Conservation (phyloP, 495 filamentous ascomycete species). For the Xylaria cubensis region DNA sequence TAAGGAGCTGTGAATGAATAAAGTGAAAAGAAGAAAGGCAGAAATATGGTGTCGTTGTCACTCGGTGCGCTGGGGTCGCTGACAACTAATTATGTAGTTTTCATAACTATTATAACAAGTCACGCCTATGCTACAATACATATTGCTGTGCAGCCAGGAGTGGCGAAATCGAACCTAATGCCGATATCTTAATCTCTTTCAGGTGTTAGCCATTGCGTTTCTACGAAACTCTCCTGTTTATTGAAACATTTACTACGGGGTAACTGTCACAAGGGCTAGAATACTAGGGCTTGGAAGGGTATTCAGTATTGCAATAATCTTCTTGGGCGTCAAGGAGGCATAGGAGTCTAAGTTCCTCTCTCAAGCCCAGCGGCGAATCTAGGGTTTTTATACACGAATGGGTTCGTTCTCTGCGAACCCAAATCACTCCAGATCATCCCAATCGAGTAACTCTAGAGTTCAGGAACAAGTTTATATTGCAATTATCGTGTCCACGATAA, state of each 20-base stretch:
- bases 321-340: no score
- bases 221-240: background rate
- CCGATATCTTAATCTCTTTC: background rate
- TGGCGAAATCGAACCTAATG: background rate
- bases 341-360: no score
- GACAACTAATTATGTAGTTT: background rate
- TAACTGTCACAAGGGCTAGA: no score
- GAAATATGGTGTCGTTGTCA: background rate
- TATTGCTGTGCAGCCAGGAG: background rate
- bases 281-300: no score
- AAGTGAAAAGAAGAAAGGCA: background rate
- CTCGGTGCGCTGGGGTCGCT: background rate
- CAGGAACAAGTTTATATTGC: no score
- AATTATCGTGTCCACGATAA: no score
- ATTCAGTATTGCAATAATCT: no score
- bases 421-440: no score
- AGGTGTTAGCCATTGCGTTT: background rate
- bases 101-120: background rate
- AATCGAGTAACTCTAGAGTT: no score
- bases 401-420: no score
- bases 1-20: background rate
- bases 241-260: background rate
- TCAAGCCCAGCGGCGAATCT: no score
- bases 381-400: no score
- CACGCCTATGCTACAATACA: background rate